Evolutionary conservation across 768 basidiomycete species (phyloP).

Genomic region (Candolleomyces eurysporus): DNA sequence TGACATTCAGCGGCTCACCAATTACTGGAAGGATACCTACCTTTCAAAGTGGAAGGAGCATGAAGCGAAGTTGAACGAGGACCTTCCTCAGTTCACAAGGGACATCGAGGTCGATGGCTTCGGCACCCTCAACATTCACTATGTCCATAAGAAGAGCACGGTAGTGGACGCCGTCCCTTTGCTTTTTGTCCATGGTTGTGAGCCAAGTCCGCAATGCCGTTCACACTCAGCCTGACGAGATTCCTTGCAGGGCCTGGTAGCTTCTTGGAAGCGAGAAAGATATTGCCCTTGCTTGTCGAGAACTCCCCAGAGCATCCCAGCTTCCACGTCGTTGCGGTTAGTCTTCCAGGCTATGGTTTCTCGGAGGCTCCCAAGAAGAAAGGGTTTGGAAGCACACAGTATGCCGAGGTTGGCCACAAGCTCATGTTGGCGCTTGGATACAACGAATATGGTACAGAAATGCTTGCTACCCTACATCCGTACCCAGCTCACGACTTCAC

Average conservation of each 20-base stretch:
- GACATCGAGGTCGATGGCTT: slow-evolving; percentile 49
- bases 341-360: slow-evolving; percentile 57
- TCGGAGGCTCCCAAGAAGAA: slow-evolving; percentile 48
- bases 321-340: slow-evolving; percentile 57
- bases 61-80: slow-evolving; percentile 48
- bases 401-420: slow-evolving; percentile 20
- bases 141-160: slow-evolving; percentile 53
- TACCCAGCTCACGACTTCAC: not conserved
- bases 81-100: slow-evolving; percentile 54
- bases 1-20: slow-evolving; percentile 45
- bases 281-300: slow-evolving; percentile 46
- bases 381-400: slow-evolving; percentile 33
- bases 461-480: not conserved
- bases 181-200: slow-evolving; percentile 52
- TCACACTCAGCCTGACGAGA: not conserved
- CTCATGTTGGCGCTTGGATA: slow-evolving; percentile 47
- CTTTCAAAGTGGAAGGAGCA: slow-evolving; percentile 17
- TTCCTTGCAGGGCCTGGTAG: slow-evolving; percentile 47
- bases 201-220: slow-evolving; percentile 9
- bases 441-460: slow-evolving; percentile 38
- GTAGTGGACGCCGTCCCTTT: slow-evolving; percentile 41
- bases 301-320: slow-evolving; percentile 41
- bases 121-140: slow-evolving; percentile 49
- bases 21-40: slow-evolving; percentile 38
- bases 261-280: slow-evolving; percentile 48